Conservation (phyloP, 805 yeast species). For the Lachancea nothofagi region DNA sequence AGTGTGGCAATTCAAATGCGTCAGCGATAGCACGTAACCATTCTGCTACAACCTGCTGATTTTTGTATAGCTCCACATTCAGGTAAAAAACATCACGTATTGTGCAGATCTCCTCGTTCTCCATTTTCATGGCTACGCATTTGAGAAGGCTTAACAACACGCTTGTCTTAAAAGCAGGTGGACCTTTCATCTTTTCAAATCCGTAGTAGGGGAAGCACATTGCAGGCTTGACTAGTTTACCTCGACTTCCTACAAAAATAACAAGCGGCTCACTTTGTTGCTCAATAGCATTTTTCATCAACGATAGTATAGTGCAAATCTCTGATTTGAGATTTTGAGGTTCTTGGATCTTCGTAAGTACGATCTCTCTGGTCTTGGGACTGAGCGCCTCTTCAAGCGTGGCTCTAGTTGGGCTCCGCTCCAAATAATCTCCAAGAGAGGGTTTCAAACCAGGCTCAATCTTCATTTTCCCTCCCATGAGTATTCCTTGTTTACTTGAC, state of each 20-base stretch:
- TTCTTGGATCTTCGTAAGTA: not conserved
- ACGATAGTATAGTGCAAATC: constrained; percentile 16
- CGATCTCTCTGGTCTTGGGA: constrained; percentile 11
- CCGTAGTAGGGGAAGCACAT: constrained; percentile 14
- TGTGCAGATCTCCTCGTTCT: constrained; percentile 16
- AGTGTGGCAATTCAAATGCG: constrained; percentile 39
- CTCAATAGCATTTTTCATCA: constrained; percentile 20
- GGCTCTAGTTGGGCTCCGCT: constrained; percentile 6
- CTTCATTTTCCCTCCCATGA: not conserved
- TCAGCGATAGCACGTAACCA: constrained; percentile 37
- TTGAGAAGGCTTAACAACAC: constrained; percentile 18
- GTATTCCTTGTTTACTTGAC: not conserved
- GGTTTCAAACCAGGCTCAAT: not conserved
- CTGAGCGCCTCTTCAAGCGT: constrained; percentile 14
- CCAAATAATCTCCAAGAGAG: constrained; percentile 2
- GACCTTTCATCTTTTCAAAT: not conserved
- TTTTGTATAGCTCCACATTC: constrained; percentile 48
- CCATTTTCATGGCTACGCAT: constrained; percentile 11
- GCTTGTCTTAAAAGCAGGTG: constrained; percentile 12
- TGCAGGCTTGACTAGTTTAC: not conserved
- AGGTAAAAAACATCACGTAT: constrained; percentile 56
- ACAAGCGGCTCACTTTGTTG: constrained; percentile 18
- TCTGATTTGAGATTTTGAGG: constrained; percentile 1
- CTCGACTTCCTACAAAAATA: constrained; percentile 7
- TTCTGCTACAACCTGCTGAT: constrained; percentile 41